Base-by-base conservation (phyloP, 2,329 filamentous ascomycete species). In the Neofusicoccum laricinum region DNA sequence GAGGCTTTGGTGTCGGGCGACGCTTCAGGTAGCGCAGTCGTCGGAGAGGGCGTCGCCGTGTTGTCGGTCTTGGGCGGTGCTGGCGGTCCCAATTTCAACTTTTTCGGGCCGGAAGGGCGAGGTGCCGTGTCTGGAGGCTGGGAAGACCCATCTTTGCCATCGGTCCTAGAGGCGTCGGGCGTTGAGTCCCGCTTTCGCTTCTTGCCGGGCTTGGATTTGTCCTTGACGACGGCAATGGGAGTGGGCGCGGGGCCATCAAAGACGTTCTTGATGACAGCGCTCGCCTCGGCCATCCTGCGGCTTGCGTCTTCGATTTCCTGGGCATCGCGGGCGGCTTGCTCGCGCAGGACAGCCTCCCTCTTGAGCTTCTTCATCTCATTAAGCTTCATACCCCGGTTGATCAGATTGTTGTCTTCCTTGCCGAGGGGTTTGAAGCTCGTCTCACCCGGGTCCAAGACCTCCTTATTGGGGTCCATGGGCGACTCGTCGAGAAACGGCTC, bases 281-380 rank as follows among this genome's bases (percentile, higher is more conserved):
- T 62, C 4, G 58, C 41, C 63, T 76, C 70, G 46, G 70, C 72
- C 21, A 78, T 70, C 49, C 70, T 74, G 55, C 71, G 70, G 12
- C 72, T 75, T 30, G 71, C 72, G 51, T 74, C 71, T 61, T 78
- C 73, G n/a, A 78, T 71, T 53, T 73, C 71, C 32, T 72, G 70
- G n/a, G 73, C 71, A 57, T 76, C 74, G 15, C 71, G 72, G 63
- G 72, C 82, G 75, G 81, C 86, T 72, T 79, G 82, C 68, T 80
- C 81, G 61, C 77, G 80, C 36, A 79, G 77, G 68, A 80, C 77
- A 5, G 86, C 85, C 74, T 91, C 87, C 63, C 86, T 81, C 77
- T 91, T 91, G 11, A 89, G 78, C 72, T 90, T 91, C 76, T 91
- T 92, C 2, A 90, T 88, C 69, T 91, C 89, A 71, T 92, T 92